Percentiles rank a stretch among this genome's conserved stretches.
These are phyloP conservation scores for Trichodelitschia bisporula DNA, from an alignment of 495 filamentous ascomycete species.

Conservation along the genomic window DNA sequence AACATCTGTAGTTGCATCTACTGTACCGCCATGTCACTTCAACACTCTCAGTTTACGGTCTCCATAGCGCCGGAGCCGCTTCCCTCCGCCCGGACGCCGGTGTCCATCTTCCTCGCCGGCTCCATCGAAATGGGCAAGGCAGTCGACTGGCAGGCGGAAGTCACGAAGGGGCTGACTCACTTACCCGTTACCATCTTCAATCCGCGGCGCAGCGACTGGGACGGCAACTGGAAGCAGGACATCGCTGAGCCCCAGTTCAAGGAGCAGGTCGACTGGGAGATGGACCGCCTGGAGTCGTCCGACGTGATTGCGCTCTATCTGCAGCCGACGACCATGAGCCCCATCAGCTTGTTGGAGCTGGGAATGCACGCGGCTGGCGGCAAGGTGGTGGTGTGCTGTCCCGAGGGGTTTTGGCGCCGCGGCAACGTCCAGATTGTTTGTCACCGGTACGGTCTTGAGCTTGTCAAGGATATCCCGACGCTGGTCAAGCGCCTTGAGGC, in stretches of 20 bases:
- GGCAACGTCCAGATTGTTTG: slow-evolving; percentile 32
- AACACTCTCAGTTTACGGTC: no score
- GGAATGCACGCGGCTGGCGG: slow-evolving; percentile 22
- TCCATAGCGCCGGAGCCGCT: no score
- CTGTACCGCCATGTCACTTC: no score
- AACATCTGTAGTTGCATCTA: no score
- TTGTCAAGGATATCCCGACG: slow-evolving; percentile 14
- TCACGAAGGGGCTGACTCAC: slow-evolving; percentile 2
- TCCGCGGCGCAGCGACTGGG: slow-evolving; percentile 28
- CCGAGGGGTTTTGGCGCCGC: slow-evolving; percentile 25
- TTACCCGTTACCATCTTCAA: slow-evolving; percentile 32
- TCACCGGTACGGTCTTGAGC: slow-evolving; percentile 17
- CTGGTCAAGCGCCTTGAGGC: slow-evolving; percentile 7
- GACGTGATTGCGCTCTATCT: slow-evolving; percentile 31
- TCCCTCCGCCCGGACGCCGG: no score
- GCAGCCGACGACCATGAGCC: slow-evolving; percentile 19
- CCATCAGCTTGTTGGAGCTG: slow-evolving; percentile 26
- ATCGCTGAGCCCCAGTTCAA: slow-evolving; percentile 19
- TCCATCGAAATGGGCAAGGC: slow-evolving; percentile 11
- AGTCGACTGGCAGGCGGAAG: slow-evolving; percentile 5
- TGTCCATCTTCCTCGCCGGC: slow-evolving; percentile 11
- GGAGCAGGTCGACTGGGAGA: slow-evolving; percentile 33
- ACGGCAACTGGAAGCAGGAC: slow-evolving; percentile 24
- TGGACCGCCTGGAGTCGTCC: slow-evolving; percentile 25
- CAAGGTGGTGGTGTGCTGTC: slow-evolving; percentile 27